Evolutionary conservation across 2,329 filamentous ascomycete genomes (phyloP), one percentile per base, ranked within the genome.

Genomic region (Nemania diffusa): DNA sequence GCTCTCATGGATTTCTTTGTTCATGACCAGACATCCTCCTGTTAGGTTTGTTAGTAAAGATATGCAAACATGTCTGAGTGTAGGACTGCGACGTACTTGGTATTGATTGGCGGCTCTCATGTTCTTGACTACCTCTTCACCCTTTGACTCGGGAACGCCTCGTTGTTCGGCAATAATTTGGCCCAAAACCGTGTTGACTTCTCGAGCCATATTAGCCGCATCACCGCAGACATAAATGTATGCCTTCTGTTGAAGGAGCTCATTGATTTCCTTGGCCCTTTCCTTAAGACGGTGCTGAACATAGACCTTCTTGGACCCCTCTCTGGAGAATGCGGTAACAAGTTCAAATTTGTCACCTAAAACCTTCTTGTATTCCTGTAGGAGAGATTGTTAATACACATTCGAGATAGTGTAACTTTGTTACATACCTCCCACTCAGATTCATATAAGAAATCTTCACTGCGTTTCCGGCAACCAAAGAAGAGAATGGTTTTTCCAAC

Each of bases 201-300:
- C 94, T 65, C 94, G 90, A 53, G 94, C 94, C 94, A 97, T 97
- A 83, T 97, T 94, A 64, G 96, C 92, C 0, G 97, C 97, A 78
- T 99, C 96, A 82, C 96, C 96, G 76, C 97, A 99, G 65, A 99
- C 95, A 79, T 99, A 99, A 80, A 99, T 94, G 82, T 96, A 97
- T 5, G 93, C 96, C 79, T 94, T 92, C 80, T 94, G 85, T 73
- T 91, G 85, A 9, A 99, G 85, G 0, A 99, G 88, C 71, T 95
- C 90, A 81, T 97, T 95, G 81, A 99, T 87, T 75, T 97, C 89
- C 75, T 92, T 87, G 66, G 92, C 90, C 57, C 90, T 86, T 80
- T 98, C 93, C 82, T 92, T 91, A 68, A 99, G 86, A 69, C 92
- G 88, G 81, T 99, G 94, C 82, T 99, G 96, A 24, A 99, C 96